These are phyloP conservation scores for Sugiyamaella paludigena DNA, from an alignment of 1,139 yeast species.

Conservation along the genomic window DNA sequence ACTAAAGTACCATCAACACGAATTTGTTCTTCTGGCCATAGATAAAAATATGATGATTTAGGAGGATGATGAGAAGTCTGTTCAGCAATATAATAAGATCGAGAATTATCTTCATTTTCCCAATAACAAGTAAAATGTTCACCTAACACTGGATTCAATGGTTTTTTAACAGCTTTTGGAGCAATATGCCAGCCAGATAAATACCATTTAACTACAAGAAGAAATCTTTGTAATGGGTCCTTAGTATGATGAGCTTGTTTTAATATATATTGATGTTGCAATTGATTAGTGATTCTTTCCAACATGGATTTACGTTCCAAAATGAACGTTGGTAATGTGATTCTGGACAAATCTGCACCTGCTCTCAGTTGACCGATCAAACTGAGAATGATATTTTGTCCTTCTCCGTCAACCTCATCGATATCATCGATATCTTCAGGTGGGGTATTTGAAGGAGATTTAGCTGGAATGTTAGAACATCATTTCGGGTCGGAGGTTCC, in stretches of 20 bases:
- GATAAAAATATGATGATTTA: conserved; percentile 85
- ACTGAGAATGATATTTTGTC: conserved; percentile 79
- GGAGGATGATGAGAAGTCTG: conserved; percentile 99
- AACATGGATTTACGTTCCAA: conserved; percentile 94
- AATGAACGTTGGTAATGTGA: conserved; percentile 91
- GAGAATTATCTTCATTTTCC: conserved; percentile 69
- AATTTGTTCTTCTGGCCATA: conserved; percentile 75
- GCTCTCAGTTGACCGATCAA: conserved; percentile 89
- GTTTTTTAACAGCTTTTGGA: conserved; percentile 97
- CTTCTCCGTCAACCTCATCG: conserved; percentile 88
- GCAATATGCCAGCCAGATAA: conserved; percentile 97
- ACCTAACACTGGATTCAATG: conserved; percentile 90
- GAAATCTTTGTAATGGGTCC: conserved; percentile 66
- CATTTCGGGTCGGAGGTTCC: not conserved
- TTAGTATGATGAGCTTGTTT: conserved; percentile 58
- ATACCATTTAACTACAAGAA: conserved; percentile 80
- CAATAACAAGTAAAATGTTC: conserved; percentile 89
- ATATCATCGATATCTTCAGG: conserved; percentile 42
- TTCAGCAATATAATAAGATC: conserved; percentile 84
- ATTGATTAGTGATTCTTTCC: conserved; percentile 87
- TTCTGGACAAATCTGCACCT: conserved; percentile 84
- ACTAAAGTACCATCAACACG: conserved; percentile 86
- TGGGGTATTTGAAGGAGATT: conserved; percentile 14
- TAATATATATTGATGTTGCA: conserved; percentile 76
- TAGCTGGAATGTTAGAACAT: conserved; percentile 1